Percentiles rank a stretch among this genome's conserved stretches.
phyloP scores from a whole-genome alignment of 495 filamentous ascomycete genomes.

The Trichodelitschia bisporula region DNA sequence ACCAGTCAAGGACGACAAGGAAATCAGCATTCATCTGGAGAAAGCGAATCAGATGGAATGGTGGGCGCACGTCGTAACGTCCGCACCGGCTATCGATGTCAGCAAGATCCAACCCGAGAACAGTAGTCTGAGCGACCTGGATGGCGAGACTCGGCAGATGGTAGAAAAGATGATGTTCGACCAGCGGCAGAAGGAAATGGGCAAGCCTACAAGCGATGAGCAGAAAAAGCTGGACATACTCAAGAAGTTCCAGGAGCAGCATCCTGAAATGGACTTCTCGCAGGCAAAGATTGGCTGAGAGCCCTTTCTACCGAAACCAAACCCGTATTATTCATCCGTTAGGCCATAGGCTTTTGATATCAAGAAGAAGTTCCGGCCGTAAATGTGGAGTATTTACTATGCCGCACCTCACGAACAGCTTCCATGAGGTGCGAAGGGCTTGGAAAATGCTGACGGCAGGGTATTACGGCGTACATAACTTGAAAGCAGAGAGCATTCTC shows the following conservation, averaged over 20 bases:
- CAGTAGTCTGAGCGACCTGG: conserved; percentile 68
- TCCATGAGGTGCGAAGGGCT: too few species aligned
- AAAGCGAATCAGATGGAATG: conserved; percentile 95
- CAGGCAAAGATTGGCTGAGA: conserved; percentile 54
- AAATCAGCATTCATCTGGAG: conserved; percentile 76
- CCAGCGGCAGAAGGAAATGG: conserved; percentile 88
- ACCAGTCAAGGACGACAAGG: conserved; percentile 39
- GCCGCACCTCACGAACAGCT: too few species aligned
- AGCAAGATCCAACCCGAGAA: conserved; percentile 87
- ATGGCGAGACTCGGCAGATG: conserved; percentile 92
- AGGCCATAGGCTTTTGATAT: too few species aligned
- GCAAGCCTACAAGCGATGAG: conserved; percentile 71
- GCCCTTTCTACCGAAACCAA: too few species aligned
- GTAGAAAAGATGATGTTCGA: conserved; percentile 99
- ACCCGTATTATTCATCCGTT: too few species aligned
- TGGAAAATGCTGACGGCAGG: too few species aligned
- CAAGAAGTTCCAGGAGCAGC: conserved; percentile 68
- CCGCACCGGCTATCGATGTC: conserved; percentile 74
- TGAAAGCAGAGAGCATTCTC: too few species aligned
- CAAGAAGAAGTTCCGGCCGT: too few species aligned
- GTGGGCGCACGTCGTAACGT: conserved; percentile 80
- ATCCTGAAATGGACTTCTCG: conserved; percentile 71
- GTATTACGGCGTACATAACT: too few species aligned
- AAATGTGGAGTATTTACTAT: too few species aligned
- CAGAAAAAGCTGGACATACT: conserved; percentile 78